Percentiles rank a stretch among this genome's conserved stretches.
phyloP scores from a whole-genome alignment of 148 eudicot species.

The Chenopodium suecicum region DNA sequence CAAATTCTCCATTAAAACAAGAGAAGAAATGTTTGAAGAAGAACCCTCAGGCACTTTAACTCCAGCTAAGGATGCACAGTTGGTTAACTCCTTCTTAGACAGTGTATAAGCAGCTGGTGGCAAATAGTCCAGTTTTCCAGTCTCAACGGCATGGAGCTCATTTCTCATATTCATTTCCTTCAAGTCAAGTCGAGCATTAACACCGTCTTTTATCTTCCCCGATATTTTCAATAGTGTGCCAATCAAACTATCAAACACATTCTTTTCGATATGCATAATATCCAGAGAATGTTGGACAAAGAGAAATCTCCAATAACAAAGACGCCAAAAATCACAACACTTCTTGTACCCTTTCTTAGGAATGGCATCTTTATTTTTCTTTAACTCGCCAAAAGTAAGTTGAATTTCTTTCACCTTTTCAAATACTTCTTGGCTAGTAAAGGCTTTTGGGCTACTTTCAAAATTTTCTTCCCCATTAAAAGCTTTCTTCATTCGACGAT shows the following conservation, averaged over 20 bases:
- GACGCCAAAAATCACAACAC: no score
- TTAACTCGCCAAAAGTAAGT: background rate
- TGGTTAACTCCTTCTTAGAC: slow-evolving; percentile 3
- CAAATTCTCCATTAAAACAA: background rate
- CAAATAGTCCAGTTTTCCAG: background rate
- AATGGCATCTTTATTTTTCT: background rate
- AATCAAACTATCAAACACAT: no score
- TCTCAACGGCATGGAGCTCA: slow-evolving; percentile 10
- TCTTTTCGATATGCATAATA: background rate
- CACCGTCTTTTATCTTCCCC: slow-evolving; percentile 13
- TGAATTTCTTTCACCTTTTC: slow-evolving; percentile 1
- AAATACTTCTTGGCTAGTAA: slow-evolving; percentile 7
- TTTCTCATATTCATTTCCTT: slow-evolving; percentile 12
- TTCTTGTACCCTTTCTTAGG: background rate
- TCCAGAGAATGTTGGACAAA: slow-evolving; percentile 1
- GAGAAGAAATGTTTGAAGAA: no score
- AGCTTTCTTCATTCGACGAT: background rate
- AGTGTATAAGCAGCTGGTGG: slow-evolving; percentile 16
- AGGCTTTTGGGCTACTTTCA: background rate
- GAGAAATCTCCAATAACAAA: no score
- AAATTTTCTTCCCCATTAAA: background rate
- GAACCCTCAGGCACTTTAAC: slow-evolving; percentile 3
- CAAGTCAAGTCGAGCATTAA: slow-evolving; percentile 21
- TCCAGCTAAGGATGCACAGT: slow-evolving; percentile 3
- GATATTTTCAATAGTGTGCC: slow-evolving; percentile 1